Percentiles rank a stretch among this genome's conserved stretches.
phyloP scores from a whole-genome alignment of 257 asterid genomes.

The Scutellaria minor region DNA sequence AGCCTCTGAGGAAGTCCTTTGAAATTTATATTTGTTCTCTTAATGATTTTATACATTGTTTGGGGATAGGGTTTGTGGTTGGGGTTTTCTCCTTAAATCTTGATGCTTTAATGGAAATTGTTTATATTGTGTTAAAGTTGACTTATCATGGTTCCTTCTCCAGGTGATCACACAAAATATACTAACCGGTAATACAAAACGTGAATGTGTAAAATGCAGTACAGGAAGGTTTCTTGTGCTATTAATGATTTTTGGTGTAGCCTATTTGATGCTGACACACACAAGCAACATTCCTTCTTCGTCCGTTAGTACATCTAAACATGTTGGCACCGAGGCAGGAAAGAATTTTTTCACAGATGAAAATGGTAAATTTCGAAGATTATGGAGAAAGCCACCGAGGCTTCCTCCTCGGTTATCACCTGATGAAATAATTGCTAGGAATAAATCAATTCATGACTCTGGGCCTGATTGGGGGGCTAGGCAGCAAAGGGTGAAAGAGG shows the following conservation, averaged over 20 bases:
- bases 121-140: constrained; percentile 24
- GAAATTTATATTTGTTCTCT: neutral
- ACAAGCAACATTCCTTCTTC: constrained; percentile 45
- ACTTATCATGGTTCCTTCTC: constrained; percentile 33
- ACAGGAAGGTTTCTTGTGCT: constrained; percentile 80
- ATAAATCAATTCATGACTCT: constrained; percentile 46
- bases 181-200: constrained; percentile 51
- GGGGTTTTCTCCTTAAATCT: neutral
- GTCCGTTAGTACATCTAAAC: constrained; percentile 43
- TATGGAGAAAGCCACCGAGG: constrained; percentile 85
- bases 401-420: constrained; percentile 91
- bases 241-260: constrained; percentile 72
- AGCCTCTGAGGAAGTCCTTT: constrained; percentile 14
- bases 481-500: constrained; percentile 79
- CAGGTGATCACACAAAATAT: constrained; percentile 76
- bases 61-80: neutral
- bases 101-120: constrained; percentile 16
- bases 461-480: constrained; percentile 68
- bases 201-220: constrained; percentile 67
- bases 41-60: neutral
- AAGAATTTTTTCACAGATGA: constrained; percentile 48
- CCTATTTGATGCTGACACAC: constrained; percentile 65
- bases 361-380: constrained; percentile 55
- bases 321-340: constrained; percentile 54
- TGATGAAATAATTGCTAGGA: constrained; percentile 69